Percentiles rank a stretch among this genome's conserved stretches.
phyloP scores from a whole-genome alignment of 2,329 filamentous ascomycete genomes.

The Coniella lustricola region DNA sequence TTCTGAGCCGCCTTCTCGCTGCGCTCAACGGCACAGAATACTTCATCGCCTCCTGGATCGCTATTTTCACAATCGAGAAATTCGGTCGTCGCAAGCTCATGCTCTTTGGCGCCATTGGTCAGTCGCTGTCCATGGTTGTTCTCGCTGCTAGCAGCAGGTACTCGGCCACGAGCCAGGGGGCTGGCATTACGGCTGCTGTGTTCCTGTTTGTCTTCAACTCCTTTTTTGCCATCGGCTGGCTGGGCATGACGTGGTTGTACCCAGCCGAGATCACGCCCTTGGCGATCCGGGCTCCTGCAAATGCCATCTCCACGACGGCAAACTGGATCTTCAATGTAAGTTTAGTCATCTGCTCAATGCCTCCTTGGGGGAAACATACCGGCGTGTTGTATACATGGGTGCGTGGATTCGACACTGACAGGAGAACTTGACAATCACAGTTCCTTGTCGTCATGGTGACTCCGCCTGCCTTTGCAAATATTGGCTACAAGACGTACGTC shows the following conservation, averaged over 20 bases:
- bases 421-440: constrained; percentile 37
- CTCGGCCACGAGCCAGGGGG: constrained; percentile 20
- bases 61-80: constrained; percentile 18
- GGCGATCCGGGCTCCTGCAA: constrained; percentile 47
- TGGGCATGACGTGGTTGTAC: constrained; percentile 52
- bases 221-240: constrained; percentile 46
- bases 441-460: constrained; percentile 59
- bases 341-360: background rate
- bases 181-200: constrained; percentile 27
- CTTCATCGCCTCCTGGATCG: constrained; percentile 15
- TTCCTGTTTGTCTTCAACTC: constrained; percentile 47
- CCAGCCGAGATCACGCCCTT: constrained; percentile 50
- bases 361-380: too few species aligned
- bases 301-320: constrained; percentile 31
- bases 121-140: constrained; percentile 49
- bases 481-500: constrained; percentile 54
- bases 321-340: constrained; percentile 13
- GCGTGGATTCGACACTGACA: background rate
- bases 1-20: constrained; percentile 17
- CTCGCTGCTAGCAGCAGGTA: constrained; percentile 26
- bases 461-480: constrained; percentile 49
- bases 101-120: constrained; percentile 46
- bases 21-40: constrained; percentile 19
- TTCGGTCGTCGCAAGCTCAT: constrained; percentile 20
- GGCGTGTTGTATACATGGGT: too few species aligned